Base-by-base conservation (phyloP, 2,329 filamentous ascomycete species). In the Claviceps africana region DNA sequence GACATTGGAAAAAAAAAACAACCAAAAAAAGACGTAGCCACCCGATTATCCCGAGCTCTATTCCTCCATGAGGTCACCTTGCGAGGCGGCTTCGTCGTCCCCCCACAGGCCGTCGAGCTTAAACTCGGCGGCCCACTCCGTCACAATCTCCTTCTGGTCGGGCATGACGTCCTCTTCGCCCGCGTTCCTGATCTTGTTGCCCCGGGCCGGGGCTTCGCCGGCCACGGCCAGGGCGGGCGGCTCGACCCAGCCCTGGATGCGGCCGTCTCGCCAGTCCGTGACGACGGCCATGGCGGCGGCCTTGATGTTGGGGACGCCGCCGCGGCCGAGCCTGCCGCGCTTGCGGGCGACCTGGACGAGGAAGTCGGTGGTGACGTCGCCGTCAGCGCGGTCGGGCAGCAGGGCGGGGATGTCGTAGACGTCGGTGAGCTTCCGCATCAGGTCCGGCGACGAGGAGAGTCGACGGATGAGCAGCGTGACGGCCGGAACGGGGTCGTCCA, bases 261-360 rank as follows among this genome's bases (percentile, higher is more conserved):
- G 81, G 28, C 90, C 91, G 65, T 97, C 91, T 59, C 93, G 81
- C 88, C 93, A 95, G 72, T 98, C 93, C n/a, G 83, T 93, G 53
- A 98, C 82, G 52, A 98, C 90, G 0, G 88, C 85, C 78, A 93
- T 91, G 56, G 91, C 93, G 8, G 93, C 91, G 51, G 86, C 83
- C 59, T 82, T 76, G 54, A 97, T 69, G 68, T 97, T 98, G 44
- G 93, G 93, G 17, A 97, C 78, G 56, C 93, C 93, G 21, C 91
- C 90, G 59, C 86, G 85, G 49, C 91, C 88, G 17, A 98, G 75
- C 53, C 93, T 77, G 51, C 93, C 93, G 55, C 93, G 80, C 74
- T 95, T 96, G 62, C 93, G 81, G 5, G 93, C 93, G 13, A 98
- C 91, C 66, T 98, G 91, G 51, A 97, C 82, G 37, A 98, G 71